These are phyloP conservation scores for Geotrichum bryndzae DNA, from an alignment of 1,139 yeast genomes.

Conservation along the genomic window DNA sequence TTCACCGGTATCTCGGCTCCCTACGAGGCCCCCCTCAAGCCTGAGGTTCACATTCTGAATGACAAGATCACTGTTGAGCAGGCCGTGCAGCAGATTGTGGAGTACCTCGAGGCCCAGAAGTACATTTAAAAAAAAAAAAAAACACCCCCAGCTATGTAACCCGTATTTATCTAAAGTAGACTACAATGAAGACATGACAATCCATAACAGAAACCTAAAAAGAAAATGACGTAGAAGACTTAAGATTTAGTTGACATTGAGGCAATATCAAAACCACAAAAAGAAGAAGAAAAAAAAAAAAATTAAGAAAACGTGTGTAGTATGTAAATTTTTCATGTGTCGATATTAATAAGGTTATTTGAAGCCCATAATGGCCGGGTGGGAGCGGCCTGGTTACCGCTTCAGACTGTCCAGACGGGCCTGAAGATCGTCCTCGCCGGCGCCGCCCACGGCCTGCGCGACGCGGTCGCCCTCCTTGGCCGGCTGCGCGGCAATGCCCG, in stretches of 20 bases:
- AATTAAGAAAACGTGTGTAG: no score
- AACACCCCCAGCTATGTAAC: neutral
- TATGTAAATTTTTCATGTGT: neutral
- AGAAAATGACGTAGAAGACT: no score
- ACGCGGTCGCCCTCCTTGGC: slow-evolving; percentile 35
- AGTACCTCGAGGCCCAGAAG: slow-evolving; percentile 56
- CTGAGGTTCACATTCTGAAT: slow-evolving; percentile 79
- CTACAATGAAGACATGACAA: neutral
- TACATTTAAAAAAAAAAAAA: slow-evolving; percentile 33
- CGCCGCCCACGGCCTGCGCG: slow-evolving; percentile 47
- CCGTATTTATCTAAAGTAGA: neutral
- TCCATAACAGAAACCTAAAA: neutral
- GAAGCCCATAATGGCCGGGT: no score
- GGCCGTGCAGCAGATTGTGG: slow-evolving; percentile 65
- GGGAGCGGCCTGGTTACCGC: slow-evolving; percentile 34
- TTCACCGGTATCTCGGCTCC: slow-evolving; percentile 96
- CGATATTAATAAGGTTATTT: no score
- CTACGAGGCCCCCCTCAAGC: slow-evolving; percentile 80
- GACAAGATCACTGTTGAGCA: slow-evolving; percentile 70
- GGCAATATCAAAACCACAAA: no score
- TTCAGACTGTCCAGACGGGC: slow-evolving; percentile 82
- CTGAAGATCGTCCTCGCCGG: slow-evolving; percentile 73
- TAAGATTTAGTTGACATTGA: no score
- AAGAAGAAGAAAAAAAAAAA: no score
- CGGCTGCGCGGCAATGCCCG: slow-evolving; percentile 39